Base-by-base conservation (phyloP, 2,329 filamentous ascomycete species). In the Ceratocystis huliohia region DNA sequence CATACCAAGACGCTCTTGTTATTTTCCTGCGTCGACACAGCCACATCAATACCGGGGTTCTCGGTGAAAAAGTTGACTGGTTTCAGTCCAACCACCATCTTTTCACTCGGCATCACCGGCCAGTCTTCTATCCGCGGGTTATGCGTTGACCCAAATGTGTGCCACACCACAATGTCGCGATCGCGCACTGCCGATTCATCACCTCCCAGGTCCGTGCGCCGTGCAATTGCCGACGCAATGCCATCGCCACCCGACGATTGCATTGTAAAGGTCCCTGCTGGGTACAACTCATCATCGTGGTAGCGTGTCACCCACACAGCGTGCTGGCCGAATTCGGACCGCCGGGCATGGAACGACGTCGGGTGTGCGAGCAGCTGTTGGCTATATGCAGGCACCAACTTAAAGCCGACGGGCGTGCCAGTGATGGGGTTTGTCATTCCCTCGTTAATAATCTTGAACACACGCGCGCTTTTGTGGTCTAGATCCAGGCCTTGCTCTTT, bases 31-130 rank as follows among this genome's bases (percentile, higher is more conserved):
- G 69, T 74, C 1, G 76, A 76, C 2, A 76, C 74, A 0, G 79
- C 76, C 1, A 83, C 79, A 70, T 83, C 80, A 4, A 82, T 65
- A 0, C 76, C 78, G 0, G 80, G 81, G 66, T 83, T 82, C 3
- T 76, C 76, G 1, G 74, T 73, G 68, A 83, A 83, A 70, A 84
- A 82, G 68, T 83, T 82, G 1, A 79, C 77, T 0, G 81, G 81
- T 71, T 81, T 82, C 64, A 84, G 72, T 0, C 74, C 74, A 0
- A 83, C 79, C 66, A 75, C 75, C 70, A 83, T 75, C 65, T 76
- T 80, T 72, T 88, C 85, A 68, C 77, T 80, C 0, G 85, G 85
- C 86, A 88, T 88, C 4, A 87, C 83, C 0, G 84, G 85, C 77
- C 86, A 88, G 71, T 88, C 85, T 70, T 88, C 85, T 10, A 82